Evolutionary conservation across 768 basidiomycete species (phyloP).

Genomic region (Chlorophyllum brunneum): DNA sequence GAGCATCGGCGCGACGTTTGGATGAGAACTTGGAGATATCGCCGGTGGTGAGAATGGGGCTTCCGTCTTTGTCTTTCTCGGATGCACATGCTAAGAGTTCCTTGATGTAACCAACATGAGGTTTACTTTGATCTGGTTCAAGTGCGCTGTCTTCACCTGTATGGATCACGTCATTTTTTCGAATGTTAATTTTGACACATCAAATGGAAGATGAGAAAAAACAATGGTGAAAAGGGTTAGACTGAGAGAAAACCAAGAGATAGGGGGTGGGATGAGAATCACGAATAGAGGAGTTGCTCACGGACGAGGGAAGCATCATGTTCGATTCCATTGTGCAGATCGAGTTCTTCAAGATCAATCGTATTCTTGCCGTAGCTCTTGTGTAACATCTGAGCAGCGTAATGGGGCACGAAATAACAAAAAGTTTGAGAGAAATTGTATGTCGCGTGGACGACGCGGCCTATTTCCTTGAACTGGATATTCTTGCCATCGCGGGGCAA

Average conservation of each 20-base stretch:
- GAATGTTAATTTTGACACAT: background rate
- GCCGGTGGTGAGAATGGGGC: slow-evolving; percentile 43
- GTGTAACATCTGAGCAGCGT: slow-evolving; percentile 52
- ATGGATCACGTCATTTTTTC: background rate
- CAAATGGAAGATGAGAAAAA: background rate
- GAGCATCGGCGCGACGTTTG: slow-evolving; percentile 57
- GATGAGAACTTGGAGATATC: slow-evolving; percentile 56
- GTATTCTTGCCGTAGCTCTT: slow-evolving; percentile 53
- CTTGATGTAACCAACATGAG: slow-evolving; percentile 45
- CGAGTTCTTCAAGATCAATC: slow-evolving; percentile 63
- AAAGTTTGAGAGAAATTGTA: slow-evolving; percentile 72
- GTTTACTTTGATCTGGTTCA: slow-evolving; percentile 46
- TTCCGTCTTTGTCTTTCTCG: slow-evolving; percentile 49
- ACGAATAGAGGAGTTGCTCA: too few relatives aligned
- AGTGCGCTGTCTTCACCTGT: slow-evolving; percentile 50
- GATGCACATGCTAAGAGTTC: slow-evolving; percentile 56
- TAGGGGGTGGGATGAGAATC: too few relatives aligned
- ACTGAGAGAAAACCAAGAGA: too few relatives aligned
- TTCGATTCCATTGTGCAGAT: slow-evolving; percentile 72
- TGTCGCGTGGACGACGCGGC: slow-evolving; percentile 39
- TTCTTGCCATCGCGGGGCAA: slow-evolving; percentile 62
- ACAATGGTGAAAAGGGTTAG: background rate
- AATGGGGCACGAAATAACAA: slow-evolving; percentile 60
- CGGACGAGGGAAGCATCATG: slow-evolving; percentile 62
- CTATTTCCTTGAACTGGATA: slow-evolving; percentile 56